Base-by-base conservation (phyloP, 2,329 filamentous ascomycete species). In the Paecilomyces fulvus region DNA sequence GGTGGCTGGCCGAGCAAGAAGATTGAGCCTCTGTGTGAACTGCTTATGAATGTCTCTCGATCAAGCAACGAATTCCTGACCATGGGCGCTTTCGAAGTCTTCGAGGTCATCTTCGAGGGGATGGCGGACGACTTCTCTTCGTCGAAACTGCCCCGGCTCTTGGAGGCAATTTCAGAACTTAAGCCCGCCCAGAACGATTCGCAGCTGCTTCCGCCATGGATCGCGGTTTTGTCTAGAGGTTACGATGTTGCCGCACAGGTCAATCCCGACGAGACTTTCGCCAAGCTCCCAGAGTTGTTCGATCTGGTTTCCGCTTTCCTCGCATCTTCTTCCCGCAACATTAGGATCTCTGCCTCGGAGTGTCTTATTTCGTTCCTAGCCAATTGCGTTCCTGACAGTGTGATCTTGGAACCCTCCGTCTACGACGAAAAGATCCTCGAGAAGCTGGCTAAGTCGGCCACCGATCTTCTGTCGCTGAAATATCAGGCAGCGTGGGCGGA, bases 1-100 rank as follows among this genome's bases (percentile, higher is more conserved):
- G 89, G 90, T 46, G 94, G 94, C 53, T 99, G 94, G 94, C 94
- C 94, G 0, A 96, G 88, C 77, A 90, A 88, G 77, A 96, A 95
- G 75, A 95, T 96, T 55, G 94, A 99, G 74, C 80, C 87, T 2
- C 78, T 99, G 31, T 96, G 92, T 72, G 92, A 97, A 72, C 77
- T 96, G 55, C 77, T 99, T 57, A 83, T 99, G 63, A 85, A 86
- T 63, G 95, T 97, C 59, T 92, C 92, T 30, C 87, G 87, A 67
- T 92, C 89, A 8, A 94, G 85, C 71, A 96, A 95, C 70, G 92
- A 97, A 70, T 95, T 92, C 71, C 86, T 99, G 79, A 95, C 92
- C 30, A 95, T 97, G 87, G 88, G 90, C 10, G 89, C 92, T 0
- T 96, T 99, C 65, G 92, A 96, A 62, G 92, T 97, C 3, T 99